Conservation (phyloP, 2,329 filamentous ascomycete species). For the Pseudogymnoascus sp. region DNA sequence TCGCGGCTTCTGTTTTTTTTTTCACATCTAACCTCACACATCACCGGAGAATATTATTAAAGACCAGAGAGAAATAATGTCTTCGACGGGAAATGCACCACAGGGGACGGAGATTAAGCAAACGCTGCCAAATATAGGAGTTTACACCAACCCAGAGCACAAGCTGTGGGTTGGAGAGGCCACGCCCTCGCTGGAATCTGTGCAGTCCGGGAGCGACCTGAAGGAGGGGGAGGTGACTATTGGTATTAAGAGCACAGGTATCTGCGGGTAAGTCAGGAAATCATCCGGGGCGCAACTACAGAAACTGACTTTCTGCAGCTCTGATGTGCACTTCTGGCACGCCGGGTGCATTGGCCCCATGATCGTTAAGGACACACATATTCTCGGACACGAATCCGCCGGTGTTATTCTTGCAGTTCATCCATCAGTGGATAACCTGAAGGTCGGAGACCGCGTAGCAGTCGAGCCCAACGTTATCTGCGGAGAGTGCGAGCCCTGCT, state of each 20-base stretch:
- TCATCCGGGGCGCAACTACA: not conserved
- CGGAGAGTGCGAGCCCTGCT: conserved; percentile 80
- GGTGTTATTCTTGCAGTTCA: conserved; percentile 78
- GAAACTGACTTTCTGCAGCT: conserved; percentile 45
- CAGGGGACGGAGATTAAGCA: conserved; percentile 34
- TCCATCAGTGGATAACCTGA: conserved; percentile 69
- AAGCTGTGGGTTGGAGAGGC: conserved; percentile 84
- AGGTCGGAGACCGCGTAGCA: conserved; percentile 84
- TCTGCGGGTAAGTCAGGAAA: conserved; percentile 66
- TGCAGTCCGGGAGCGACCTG: conserved; percentile 61
- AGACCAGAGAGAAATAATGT: not conserved
- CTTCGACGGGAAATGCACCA: conserved; percentile 12
- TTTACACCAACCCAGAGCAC: conserved; percentile 90
- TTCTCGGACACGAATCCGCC: conserved; percentile 90
- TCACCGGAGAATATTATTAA: not conserved
- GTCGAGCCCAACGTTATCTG: conserved; percentile 94
- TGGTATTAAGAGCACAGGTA: conserved; percentile 88
- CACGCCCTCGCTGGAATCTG: conserved; percentile 67
- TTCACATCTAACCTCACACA: not conserved
- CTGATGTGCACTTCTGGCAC: conserved; percentile 97
- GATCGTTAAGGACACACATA: conserved; percentile 83
- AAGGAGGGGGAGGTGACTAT: conserved; percentile 80
- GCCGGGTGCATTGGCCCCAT: conserved; percentile 92
- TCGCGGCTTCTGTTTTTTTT: not conserved
- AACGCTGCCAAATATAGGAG: conserved; percentile 83